phyloP scores from a whole-genome alignment of 2,329 filamentous ascomycete species.

The Beauveria caledonica region DNA sequence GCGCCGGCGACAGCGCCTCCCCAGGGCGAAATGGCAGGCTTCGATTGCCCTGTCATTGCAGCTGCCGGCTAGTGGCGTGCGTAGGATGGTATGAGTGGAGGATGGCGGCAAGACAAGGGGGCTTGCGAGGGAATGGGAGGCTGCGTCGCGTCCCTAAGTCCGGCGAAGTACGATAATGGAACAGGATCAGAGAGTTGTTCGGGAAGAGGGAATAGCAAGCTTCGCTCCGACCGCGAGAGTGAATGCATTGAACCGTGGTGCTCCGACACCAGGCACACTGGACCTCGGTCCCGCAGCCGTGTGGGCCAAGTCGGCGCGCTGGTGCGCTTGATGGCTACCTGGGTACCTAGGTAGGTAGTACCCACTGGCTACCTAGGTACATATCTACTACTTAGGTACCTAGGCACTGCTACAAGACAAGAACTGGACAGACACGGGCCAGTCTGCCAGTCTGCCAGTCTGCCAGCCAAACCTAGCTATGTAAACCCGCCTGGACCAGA shows the following conservation, averaged over 20 bases:
- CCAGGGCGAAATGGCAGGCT: conserved; percentile 78
- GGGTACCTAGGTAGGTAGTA: too few relatives aligned
- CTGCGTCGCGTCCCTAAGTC: background rate
- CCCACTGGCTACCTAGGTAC: too few relatives aligned
- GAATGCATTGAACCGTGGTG: conserved; percentile 7
- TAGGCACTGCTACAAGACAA: background rate
- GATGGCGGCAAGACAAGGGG: background rate
- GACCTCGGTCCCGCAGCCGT: conserved; percentile 10
- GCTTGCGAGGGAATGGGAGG: background rate
- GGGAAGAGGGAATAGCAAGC: background rate
- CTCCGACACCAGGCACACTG: conserved; percentile 10
- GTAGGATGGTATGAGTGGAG: background rate
- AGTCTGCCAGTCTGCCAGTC: too few relatives aligned
- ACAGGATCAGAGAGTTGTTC: background rate
- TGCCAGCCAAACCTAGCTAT: too few relatives aligned
- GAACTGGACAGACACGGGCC: background rate
- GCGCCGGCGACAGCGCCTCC: conserved; percentile 87
- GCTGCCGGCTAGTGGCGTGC: background rate
- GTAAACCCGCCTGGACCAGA: background rate
- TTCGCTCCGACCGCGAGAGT: background rate
- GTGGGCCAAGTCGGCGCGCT: conserved; percentile 5
- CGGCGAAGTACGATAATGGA: background rate
- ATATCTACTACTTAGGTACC: too few relatives aligned
- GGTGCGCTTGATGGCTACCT: background rate
- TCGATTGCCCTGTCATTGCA: conserved; percentile 49